Evolutionary conservation across 495 filamentous ascomycete species (phyloP).

Genomic region (Neurospora africana): DNA sequence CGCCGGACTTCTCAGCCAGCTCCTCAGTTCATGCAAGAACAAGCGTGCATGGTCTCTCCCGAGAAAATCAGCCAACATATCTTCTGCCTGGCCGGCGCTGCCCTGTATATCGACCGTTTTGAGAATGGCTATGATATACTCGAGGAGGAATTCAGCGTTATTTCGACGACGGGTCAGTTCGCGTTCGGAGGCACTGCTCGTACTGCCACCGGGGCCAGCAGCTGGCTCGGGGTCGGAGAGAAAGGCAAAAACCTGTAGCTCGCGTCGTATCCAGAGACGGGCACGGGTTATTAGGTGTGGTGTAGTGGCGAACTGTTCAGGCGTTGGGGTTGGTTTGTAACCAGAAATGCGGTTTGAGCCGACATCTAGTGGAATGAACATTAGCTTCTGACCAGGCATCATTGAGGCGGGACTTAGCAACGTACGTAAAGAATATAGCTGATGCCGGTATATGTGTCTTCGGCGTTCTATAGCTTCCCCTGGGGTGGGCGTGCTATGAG

Average conservation of each 20-base stretch:
- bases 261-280: constrained; percentile 78
- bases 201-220: constrained; percentile 17
- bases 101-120: constrained; percentile 86
- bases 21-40: constrained; percentile 75
- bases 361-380: constrained; percentile 21
- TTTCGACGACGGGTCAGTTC: constrained; percentile 42
- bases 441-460: constrained; percentile 62
- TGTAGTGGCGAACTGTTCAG: constrained; percentile 51
- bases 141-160: constrained; percentile 82
- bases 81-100: constrained; percentile 69
- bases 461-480: constrained; percentile 57
- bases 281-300: constrained; percentile 67
- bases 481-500: constrained; percentile 11
- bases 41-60: constrained; percentile 66
- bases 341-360: constrained; percentile 70
- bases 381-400: not conserved
- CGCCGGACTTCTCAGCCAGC: constrained; percentile 75
- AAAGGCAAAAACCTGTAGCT: constrained; percentile 80
- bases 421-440: constrained; percentile 56
- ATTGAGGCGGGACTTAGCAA: not conserved
- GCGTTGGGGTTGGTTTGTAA: constrained; percentile 66
- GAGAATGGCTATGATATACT: constrained; percentile 80
- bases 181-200: constrained; percentile 21
- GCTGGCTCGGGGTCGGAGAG: constrained; percentile 23
- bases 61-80: constrained; percentile 77